These are phyloP conservation scores for Aphanomyces stellatus DNA, from an alignment of 352 stramenopile species.

Conservation along the genomic window DNA sequence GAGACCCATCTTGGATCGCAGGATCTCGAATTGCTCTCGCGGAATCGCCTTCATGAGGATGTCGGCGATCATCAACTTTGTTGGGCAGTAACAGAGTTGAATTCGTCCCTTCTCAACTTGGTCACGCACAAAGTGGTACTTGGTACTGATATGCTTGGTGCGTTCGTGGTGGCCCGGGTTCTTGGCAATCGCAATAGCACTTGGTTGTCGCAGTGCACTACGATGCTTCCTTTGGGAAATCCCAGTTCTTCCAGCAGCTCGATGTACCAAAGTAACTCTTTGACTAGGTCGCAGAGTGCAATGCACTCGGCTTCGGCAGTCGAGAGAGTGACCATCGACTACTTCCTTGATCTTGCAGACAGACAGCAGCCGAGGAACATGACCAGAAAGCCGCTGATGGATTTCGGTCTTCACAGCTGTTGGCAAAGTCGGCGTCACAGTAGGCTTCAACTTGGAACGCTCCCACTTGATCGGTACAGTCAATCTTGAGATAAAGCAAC, in stretches of 20 bases:
- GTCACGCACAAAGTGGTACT: conserved; percentile 1
- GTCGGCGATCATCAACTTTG: neutral
- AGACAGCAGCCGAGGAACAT: neutral
- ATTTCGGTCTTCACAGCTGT: conserved; percentile 4
- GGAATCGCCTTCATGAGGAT: conserved; percentile 1
- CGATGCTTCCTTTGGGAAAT: neutral
- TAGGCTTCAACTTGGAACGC: neutral
- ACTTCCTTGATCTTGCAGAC: neutral
- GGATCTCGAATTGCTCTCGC: conserved; percentile 5
- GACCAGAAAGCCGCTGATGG: conserved; percentile 7
- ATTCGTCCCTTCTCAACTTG: neutral
- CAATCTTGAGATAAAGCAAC: conserved; percentile 5
- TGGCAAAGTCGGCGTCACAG: conserved; percentile 17
- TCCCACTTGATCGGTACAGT: neutral
- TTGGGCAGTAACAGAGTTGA: neutral
- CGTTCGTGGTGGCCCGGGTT: neutral
- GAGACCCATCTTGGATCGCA: neutral
- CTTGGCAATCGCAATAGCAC: neutral
- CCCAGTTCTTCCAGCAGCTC: neutral
- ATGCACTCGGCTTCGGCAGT: neutral
- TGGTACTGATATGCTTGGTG: neutral
- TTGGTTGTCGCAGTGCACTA: neutral
- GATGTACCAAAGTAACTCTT: neutral
- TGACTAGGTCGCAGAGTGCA: neutral
- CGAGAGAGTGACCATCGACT: neutral